Evolutionary conservation across 2,329 filamentous ascomycete genomes (phyloP).

Genomic region (Hirsutella thompsonii): DNA sequence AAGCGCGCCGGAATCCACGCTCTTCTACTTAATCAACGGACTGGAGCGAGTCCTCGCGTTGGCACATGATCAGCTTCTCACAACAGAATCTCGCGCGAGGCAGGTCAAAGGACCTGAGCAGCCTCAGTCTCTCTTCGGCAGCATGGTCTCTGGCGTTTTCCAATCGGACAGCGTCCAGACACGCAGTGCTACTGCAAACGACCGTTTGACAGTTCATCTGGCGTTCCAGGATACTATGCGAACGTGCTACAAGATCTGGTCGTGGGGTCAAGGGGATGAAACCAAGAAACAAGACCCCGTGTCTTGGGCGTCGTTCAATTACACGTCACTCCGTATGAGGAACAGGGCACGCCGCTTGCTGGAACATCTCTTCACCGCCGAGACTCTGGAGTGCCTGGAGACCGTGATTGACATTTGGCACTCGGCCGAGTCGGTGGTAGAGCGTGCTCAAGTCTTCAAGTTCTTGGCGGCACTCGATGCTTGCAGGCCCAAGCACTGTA

Average conservation of each 20-base stretch:
- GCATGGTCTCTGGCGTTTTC: slow-evolving; percentile 87
- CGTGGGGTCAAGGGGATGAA: slow-evolving; percentile 65
- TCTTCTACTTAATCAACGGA: slow-evolving; percentile 82
- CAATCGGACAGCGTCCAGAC: slow-evolving; percentile 62
- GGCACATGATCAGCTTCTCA: slow-evolving; percentile 69
- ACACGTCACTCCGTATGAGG: slow-evolving; percentile 81
- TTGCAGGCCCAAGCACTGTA: slow-evolving; percentile 78
- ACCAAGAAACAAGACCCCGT: slow-evolving; percentile 45
- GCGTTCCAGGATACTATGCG: slow-evolving; percentile 93
- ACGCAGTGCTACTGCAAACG: slow-evolving; percentile 82
- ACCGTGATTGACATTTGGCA: slow-evolving; percentile 82
- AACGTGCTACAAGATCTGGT: slow-evolving; percentile 89
- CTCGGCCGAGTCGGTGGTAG: slow-evolving; percentile 29
- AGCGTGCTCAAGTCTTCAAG: slow-evolving; percentile 60
- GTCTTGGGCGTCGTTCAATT: slow-evolving; percentile 72
- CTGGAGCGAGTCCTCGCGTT: slow-evolving; percentile 82
- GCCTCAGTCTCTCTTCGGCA: slow-evolving; percentile 80
- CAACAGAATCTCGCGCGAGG: slow-evolving; percentile 59
- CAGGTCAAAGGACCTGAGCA: slow-evolving; percentile 68
- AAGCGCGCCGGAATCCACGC: slow-evolving; percentile 49
- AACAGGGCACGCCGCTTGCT: slow-evolving; percentile 79
- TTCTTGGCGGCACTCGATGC: slow-evolving; percentile 84
- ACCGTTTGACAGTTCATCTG: slow-evolving; percentile 82
- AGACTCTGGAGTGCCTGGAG: slow-evolving; percentile 86
- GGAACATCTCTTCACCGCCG: slow-evolving; percentile 85